These are phyloP conservation scores for Alternaria sp. DNA, from an alignment of 2,329 filamentous ascomycete species.

Conservation along the genomic window DNA sequence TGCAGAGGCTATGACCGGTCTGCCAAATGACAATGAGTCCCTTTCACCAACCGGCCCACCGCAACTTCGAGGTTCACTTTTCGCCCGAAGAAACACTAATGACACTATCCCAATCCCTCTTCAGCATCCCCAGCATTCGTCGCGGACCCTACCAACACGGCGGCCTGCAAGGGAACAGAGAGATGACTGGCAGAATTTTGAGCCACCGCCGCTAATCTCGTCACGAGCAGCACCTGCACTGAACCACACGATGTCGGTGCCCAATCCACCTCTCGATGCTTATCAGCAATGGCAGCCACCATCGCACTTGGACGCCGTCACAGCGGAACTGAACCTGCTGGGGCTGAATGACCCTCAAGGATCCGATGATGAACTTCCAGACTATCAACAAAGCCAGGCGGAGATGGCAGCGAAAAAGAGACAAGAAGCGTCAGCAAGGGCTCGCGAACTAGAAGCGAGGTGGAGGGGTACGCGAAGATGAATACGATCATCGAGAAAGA, in stretches of 20 bases:
- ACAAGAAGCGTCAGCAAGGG: slow-evolving; percentile 51
- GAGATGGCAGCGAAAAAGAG: slow-evolving; percentile 51
- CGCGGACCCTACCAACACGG: slow-evolving; percentile 13
- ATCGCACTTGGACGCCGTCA: slow-evolving; percentile 33
- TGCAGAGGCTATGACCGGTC: slow-evolving; percentile 47
- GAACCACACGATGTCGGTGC: slow-evolving; percentile 12
- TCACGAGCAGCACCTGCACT: slow-evolving; percentile 17
- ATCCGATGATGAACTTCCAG: slow-evolving; percentile 50
- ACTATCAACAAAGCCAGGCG: slow-evolving; percentile 56
- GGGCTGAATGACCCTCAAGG: slow-evolving; percentile 40
- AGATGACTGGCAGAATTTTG: slow-evolving; percentile 37
- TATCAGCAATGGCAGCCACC: slow-evolving; percentile 22
- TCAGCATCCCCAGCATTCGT: slow-evolving; percentile 20
- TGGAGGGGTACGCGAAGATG: slow-evolving; percentile 43
- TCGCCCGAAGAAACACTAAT: slow-evolving; percentile 36
- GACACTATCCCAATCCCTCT: slow-evolving; percentile 34
- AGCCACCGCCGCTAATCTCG: slow-evolving; percentile 19
- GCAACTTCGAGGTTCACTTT: slow-evolving; percentile 43
- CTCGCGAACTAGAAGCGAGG: slow-evolving; percentile 53
- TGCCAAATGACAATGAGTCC: slow-evolving; percentile 38
- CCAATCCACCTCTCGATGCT: slow-evolving; percentile 3
- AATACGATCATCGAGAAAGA: not conserved
- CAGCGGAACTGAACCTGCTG: slow-evolving; percentile 39
- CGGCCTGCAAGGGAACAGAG: slow-evolving; percentile 10
- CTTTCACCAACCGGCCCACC: slow-evolving; percentile 40